phyloP scores from a whole-genome alignment of 257 asterid species.

The Apocynum venetum region DNA sequence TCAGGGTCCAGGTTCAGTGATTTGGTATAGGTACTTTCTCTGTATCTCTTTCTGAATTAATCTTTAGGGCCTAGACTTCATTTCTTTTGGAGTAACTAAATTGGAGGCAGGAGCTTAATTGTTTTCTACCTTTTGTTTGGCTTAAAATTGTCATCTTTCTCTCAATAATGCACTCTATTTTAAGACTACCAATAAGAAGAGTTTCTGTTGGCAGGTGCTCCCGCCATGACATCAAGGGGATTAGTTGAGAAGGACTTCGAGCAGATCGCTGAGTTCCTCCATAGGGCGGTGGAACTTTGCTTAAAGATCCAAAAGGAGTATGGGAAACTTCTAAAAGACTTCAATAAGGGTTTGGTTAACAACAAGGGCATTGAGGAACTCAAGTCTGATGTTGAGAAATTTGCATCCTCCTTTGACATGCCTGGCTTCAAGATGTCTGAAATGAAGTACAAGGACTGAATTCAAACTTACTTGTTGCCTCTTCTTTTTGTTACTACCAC shows the following conservation, averaged over 20 bases:
- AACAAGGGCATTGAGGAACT: slow-evolving; percentile 83
- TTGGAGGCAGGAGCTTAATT: neutral
- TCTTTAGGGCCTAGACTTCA: neutral
- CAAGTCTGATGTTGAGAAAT: slow-evolving; percentile 87
- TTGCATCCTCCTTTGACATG: slow-evolving; percentile 77
- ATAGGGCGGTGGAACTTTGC: slow-evolving; percentile 72
- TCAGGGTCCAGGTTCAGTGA: neutral
- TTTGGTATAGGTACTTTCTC: neutral
- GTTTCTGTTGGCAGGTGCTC: slow-evolving; percentile 50
- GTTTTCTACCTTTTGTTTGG: neutral
- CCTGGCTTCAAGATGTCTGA: slow-evolving; percentile 88
- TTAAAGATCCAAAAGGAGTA: slow-evolving; percentile 81
- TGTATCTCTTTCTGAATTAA: neutral
- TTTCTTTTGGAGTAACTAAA: too few relatives aligned
- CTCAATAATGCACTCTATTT: neutral
- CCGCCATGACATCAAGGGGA: slow-evolving; percentile 97
- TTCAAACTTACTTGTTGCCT: neutral
- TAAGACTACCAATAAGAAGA: neutral
- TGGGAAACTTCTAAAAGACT: slow-evolving; percentile 92
- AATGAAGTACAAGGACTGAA: slow-evolving; percentile 82
- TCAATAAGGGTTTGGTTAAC: slow-evolving; percentile 82
- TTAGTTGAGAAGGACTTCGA: slow-evolving; percentile 93
- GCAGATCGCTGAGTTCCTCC: slow-evolving; percentile 93
- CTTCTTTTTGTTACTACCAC: neutral
- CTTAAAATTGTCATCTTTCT: neutral